Conservation (phyloP, 148 eudicot species). For the Rhododendron williamsianum region DNA sequence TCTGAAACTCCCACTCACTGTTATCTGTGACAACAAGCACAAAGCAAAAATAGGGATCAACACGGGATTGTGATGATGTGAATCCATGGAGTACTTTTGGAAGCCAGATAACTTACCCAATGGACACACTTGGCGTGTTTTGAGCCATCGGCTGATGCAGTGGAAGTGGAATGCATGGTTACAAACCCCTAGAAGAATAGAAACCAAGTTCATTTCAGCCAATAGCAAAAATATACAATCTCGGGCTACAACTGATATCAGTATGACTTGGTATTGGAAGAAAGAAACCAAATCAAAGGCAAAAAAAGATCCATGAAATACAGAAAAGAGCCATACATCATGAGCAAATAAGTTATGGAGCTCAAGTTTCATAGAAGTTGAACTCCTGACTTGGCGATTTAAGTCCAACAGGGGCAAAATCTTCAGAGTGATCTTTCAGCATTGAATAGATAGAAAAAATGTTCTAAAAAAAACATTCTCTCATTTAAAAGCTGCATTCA, state of each 20-base stretch:
- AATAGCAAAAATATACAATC: not conserved
- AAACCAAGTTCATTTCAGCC: conserved; percentile 10
- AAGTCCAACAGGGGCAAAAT: not conserved
- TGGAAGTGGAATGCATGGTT: conserved; percentile 94
- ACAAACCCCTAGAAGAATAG: conserved; percentile 37
- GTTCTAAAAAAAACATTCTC: not conserved
- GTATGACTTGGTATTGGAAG: not conserved
- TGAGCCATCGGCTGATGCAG: conserved; percentile 90
- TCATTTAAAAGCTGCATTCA: not conserved
- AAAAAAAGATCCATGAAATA: not conserved
- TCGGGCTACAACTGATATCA: not conserved
- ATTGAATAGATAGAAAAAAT: not conserved
- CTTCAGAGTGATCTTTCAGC: not conserved
- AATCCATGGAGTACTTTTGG: not conserved
- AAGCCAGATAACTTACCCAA: conserved; percentile 39
- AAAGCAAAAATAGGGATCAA: not conserved
- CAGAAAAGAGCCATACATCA: not conserved
- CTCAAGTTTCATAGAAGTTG: not conserved
- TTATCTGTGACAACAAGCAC: conserved; percentile 44
- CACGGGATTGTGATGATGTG: not conserved
- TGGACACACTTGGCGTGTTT: conserved; percentile 93
- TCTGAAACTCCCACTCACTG: conserved; percentile 95
- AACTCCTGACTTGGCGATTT: not conserved
- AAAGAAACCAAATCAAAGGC: not conserved
- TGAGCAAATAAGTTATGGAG: not conserved